Percentiles rank a stretch among this genome's conserved stretches.
These are phyloP conservation scores for Moniliophthora roreri DNA, from an alignment of 1,284 basidiomycete genomes.

Conservation along the genomic window DNA sequence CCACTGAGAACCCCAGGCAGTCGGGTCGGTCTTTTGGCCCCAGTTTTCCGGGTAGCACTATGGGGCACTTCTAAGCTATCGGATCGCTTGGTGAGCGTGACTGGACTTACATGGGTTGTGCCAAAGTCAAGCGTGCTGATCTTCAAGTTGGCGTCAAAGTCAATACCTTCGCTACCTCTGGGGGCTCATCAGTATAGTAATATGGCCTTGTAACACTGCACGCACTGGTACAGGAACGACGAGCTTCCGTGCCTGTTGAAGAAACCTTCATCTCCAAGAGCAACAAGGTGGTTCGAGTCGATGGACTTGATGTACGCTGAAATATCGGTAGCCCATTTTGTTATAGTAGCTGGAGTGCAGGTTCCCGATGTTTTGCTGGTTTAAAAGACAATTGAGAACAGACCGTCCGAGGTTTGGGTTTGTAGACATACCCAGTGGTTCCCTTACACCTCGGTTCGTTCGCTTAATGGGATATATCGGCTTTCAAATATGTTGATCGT, in stretches of 20 bases:
- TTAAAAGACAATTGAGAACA: not conserved
- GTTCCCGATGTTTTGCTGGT: slow-evolving; percentile 37
- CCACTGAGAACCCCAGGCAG: slow-evolving; percentile 50
- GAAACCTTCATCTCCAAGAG: slow-evolving; percentile 62
- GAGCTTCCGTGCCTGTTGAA: slow-evolving; percentile 49
- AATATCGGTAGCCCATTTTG: slow-evolving; percentile 49
- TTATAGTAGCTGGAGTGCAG: slow-evolving; percentile 51
- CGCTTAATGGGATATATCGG: slow-evolving; percentile 20
- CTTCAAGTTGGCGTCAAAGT: slow-evolving; percentile 59
- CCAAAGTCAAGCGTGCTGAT: slow-evolving; percentile 63
- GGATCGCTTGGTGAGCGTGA: not conserved
- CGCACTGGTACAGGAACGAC: slow-evolving; percentile 54
- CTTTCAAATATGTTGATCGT: not conserved
- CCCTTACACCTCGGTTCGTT: slow-evolving; percentile 52
- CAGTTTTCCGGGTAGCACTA: slow-evolving; percentile 35
- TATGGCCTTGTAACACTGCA: slow-evolving; percentile 6
- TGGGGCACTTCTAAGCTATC: slow-evolving; percentile 1
- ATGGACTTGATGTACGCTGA: slow-evolving; percentile 53
- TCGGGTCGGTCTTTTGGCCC: slow-evolving; percentile 45
- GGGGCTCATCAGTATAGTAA: not conserved
- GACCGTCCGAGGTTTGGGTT: too few species aligned
- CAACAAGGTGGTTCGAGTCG: slow-evolving; percentile 59
- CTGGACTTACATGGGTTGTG: slow-evolving; percentile 54
- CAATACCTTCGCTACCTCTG: slow-evolving; percentile 39
- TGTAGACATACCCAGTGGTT: slow-evolving; percentile 33